Evolutionary conservation across 169 alveolate species (phyloP), one percentile per base, ranked within the genome.

Genomic region (Babesia ovis): DNA sequence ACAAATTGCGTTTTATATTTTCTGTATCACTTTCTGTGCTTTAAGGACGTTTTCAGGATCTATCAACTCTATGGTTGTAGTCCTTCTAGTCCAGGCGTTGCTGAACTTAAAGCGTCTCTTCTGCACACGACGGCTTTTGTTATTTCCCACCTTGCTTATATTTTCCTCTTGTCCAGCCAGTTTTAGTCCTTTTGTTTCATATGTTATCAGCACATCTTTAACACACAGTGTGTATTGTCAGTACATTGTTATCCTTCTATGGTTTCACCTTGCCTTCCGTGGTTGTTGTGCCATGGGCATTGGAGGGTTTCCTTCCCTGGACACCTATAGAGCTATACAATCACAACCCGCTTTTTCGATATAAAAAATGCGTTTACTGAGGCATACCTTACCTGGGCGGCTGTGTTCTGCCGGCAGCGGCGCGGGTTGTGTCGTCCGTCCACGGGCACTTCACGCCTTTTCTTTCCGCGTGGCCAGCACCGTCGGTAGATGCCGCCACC

Each of bases 341-440:
- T 12, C 51, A 9, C 23, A 37, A 18, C 20, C 32, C 48, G 48
- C 27, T 3, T 39, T 23, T 58, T 58, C 5, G 1, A 4, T 6
- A 25, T 27, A 35, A 23, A 64, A 14, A 22, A 64, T 64, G 74
- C 61, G 74, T 3, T 1, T 64, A 9, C 48, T 48, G 0, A 31
- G 74, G 45, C 25, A 45, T 31, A 8, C 34, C 14, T 8, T 6
- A 6, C 23, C 74, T 16, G 37, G n/a, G 20, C 61, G 64, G 50
- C n/a, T 50, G 12, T 50, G 74, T 50, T 5, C 31, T 23, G 45
- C 74, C 25, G 16, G 48, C 18, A 27, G 53, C 35, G 53, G 61
- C 41, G 74, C 61, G 41, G 74, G 51, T 5, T 31, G 62, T 64
- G 62, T 64, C 61, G 46, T 54, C 3, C 46, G 37, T 37, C 25